Evolutionary conservation across 2,329 filamentous ascomycete species (phyloP), one percentile per base, ranked within the genome.

Genomic region (Cordyceps farinosa): DNA sequence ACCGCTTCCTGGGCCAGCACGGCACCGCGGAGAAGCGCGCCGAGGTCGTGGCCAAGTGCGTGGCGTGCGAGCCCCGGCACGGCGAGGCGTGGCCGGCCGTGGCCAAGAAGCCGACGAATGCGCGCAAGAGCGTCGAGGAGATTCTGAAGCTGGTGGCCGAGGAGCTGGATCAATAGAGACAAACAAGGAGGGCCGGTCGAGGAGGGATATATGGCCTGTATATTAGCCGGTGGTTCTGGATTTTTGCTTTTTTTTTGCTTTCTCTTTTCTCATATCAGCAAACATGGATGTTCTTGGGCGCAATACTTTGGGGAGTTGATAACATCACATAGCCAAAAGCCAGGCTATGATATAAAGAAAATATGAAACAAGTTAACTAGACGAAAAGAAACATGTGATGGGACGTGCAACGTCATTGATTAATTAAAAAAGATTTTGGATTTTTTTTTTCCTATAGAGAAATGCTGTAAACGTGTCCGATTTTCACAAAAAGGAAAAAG

Each of bases 11-110:
- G 67, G 74, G 87, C 68, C 91, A 97, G 80, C 93, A 99, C 77
- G 96, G 95, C 10, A 97, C 92, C 5, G 89, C 92, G 63, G 94
- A 97, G 80, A 99, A 98, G 87, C 84, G 90, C 71, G 85, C 82
- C 36, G 95, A 98, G 72, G 89, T 97, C 38, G 75, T 97, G 6
- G 82, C 81, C 63, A 97, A 96, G 78, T 93, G 91, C 69, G 82
- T 90, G 38, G 78, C 89, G 55, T 93, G 88, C 63, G 95, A 98
- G 75, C 96, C 96, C 3, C 87, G 88, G 70, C 92, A 99, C 75
- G 95, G 95, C 15, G 95, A 99, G 81, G 80, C 90, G 32, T 99
- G 95, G 95, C 91, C 96, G 79, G 78, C 80, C 9, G 82, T 97
- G 4, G 87, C 89, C 22, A 99, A 99, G 82, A 87, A 93, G 70